Percentiles rank a stretch among this genome's conserved stretches.
Evolutionary conservation across 164 flowering plant species (phyloP).

Genomic region (Tetrastigma voinierianum): DNA sequence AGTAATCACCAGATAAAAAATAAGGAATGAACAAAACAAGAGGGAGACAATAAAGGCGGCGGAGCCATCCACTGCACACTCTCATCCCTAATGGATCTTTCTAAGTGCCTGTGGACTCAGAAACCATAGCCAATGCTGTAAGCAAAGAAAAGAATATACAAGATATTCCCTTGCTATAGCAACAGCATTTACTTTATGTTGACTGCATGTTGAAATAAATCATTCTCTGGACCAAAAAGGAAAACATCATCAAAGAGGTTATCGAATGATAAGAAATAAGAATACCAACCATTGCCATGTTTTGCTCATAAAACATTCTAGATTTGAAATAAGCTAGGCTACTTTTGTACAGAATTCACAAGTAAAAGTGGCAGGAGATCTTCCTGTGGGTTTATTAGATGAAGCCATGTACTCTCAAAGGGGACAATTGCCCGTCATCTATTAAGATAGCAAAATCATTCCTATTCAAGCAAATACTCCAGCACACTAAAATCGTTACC

Average conservation of each 20-base stretch:
- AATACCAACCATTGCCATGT: too few relatives aligned
- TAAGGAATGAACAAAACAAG: constrained; percentile 52
- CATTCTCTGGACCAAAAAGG: too few relatives aligned
- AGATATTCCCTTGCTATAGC: background rate
- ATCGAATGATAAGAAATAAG: too few relatives aligned
- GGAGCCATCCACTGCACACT: constrained; percentile 58
- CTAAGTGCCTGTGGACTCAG: background rate
- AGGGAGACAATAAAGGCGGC: constrained; percentile 49
- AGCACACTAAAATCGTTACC: too few relatives aligned
- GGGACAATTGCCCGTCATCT: background rate
- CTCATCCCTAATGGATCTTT: constrained; percentile 32
- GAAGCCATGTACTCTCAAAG: too few relatives aligned
- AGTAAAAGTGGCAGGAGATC: background rate
- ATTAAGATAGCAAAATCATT: background rate
- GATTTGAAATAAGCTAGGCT: background rate
- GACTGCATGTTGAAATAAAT: background rate
- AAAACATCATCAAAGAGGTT: too few relatives aligned
- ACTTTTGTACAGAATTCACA: background rate
- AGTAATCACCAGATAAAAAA: constrained; percentile 53
- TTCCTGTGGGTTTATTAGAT: background rate
- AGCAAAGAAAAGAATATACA: background rate
- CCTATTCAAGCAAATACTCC: too few relatives aligned
- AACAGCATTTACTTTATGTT: background rate
- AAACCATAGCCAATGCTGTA: background rate
- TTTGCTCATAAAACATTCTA: background rate